Evolutionary conservation across 345 rosid genomes (phyloP).

Genomic region (Citrus maxima): DNA sequence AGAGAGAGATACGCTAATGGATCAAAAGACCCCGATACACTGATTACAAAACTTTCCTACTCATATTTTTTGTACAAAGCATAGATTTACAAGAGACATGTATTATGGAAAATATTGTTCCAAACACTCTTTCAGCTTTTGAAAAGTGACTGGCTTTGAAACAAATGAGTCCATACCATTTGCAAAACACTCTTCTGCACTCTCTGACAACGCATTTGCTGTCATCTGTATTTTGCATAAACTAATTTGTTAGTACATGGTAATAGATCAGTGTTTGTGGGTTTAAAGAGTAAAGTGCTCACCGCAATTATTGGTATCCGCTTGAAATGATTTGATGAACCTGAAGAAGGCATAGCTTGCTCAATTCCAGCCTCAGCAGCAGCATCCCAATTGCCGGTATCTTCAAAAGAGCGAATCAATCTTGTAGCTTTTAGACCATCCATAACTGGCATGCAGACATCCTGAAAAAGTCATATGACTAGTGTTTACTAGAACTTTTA

Average conservation of each 20-base stretch:
- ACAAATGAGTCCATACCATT: constrained; percentile 95
- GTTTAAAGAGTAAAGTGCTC: constrained; percentile 19
- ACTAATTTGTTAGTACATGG: background rate
- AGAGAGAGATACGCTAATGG: constrained; percentile 24
- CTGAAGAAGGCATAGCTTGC: constrained; percentile 22
- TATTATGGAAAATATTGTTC: constrained; percentile 51
- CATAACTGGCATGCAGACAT: constrained; percentile 95
- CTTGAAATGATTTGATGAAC: constrained; percentile 15
- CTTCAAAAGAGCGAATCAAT: constrained; percentile 82
- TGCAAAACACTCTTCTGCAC: constrained; percentile 84
- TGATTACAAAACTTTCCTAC: constrained; percentile 63
- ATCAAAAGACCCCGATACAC: constrained; percentile 25
- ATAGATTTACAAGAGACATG: constrained; percentile 35
- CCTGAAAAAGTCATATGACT: constrained; percentile 40
- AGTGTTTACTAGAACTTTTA: background rate
- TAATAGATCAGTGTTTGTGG: background rate
- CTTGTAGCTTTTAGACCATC: constrained; percentile 94
- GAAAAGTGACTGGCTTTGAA: constrained; percentile 86
- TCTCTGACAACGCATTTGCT: constrained; percentile 87
- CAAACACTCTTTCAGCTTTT: constrained; percentile 71
- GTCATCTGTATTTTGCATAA: constrained; percentile 66
- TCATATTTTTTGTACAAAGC: constrained; percentile 37
- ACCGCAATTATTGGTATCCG: constrained; percentile 87
- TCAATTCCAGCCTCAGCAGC: constrained; percentile 72
- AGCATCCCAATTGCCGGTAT: constrained; percentile 79